Base-by-base conservation (phyloP, 2,329 filamentous ascomycete genomes). In the Aspergillus hiratsukae region DNA sequence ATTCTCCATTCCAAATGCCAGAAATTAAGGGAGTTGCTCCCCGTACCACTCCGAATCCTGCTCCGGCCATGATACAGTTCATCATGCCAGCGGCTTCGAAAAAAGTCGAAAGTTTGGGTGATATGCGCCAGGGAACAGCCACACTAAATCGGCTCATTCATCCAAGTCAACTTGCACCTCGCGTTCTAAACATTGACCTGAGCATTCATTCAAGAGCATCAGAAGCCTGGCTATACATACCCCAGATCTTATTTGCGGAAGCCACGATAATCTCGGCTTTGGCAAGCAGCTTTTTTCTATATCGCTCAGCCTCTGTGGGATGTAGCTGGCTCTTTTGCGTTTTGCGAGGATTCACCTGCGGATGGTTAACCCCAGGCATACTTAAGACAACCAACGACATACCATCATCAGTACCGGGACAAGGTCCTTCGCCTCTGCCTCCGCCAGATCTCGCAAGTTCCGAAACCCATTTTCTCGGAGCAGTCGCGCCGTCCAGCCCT, bases 381-480 rank as follows among this genome's bases (percentile, higher is more conserved):
- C 3, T 19, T 28, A 23, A 21, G 8, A 17, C 19, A 25, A 21
- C 11, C 6, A 37, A 19, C 7, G 7, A 61, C 76, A 62, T 66
- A 85, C 85, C 80, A 89, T 86, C 77, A 89, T 82, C 51, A 92
- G 75, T n/a, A 91, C 75, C 6, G 87, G 87, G 2, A 90, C 77
- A 25, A 91, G 75, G 60, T 89, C 87, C 58, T 80, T 80, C 0
- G 85, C 81, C 58, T 88, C 82, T 0, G 88, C 87, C 62, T 88
- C 88, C 4, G 88, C 87, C 49, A 92, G 77, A 3, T 83, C 79
- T 37, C 85, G 84, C 28, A 91, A 76, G 25, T 82, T 87, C 64
- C 83, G 86, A 66, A 88, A 88, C 1, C 89, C 89, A 68, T 88
- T 90, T 55, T 91, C 89, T 79, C 88, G 89, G 59, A 92, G 87